Percentiles rank a stretch among this genome's conserved stretches.
phyloP scores from a whole-genome alignment of 108 stramenopile genomes.

The Skeletonema menzelii region DNA sequence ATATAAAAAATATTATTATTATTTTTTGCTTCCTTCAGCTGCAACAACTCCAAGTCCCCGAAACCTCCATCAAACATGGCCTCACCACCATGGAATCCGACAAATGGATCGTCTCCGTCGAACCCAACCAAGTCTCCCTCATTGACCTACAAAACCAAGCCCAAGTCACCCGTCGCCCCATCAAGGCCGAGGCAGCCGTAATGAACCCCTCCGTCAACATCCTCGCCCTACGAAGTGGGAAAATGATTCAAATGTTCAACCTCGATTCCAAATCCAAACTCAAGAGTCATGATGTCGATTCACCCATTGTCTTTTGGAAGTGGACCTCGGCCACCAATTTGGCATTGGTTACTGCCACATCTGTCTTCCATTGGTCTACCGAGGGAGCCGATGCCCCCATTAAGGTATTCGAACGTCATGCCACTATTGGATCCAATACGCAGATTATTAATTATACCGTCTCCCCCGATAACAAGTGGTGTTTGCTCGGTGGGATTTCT shows the following conservation, averaged over 20 bases:
- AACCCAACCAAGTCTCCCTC: conserved; percentile 89
- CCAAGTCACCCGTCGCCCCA: conserved; percentile 92
- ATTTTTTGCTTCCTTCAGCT: conserved; percentile 51
- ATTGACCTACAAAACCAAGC: conserved; percentile 91
- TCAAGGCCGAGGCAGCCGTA: conserved; percentile 97
- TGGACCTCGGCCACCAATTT: conserved; percentile 91
- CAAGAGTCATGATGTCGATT: conserved; percentile 89
- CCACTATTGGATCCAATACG: conserved; percentile 78
- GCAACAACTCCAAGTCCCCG: conserved; percentile 90
- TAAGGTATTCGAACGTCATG: conserved; percentile 97
- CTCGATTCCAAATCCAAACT: conserved; percentile 93
- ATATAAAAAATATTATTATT: too few species aligned
- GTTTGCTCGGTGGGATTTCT: conserved; percentile 93
- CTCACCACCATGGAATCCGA: conserved; percentile 91
- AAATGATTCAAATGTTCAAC: conserved; percentile 97
- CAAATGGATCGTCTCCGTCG: conserved; percentile 93
- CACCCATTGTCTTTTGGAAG: conserved; percentile 94
- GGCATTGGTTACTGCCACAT: conserved; percentile 92
- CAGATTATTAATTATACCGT: conserved; percentile 99
- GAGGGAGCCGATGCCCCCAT: conserved; percentile 74
- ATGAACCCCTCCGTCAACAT: conserved; percentile 95
- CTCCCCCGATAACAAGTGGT: conserved; percentile 96
- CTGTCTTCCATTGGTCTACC: conserved; percentile 95
- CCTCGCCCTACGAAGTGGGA: conserved; percentile 92
- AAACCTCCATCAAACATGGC: conserved; percentile 90